These are phyloP conservation scores for Didymella pinodella DNA, from an alignment of 2,329 filamentous ascomycete genomes.

Conservation along the genomic window DNA sequence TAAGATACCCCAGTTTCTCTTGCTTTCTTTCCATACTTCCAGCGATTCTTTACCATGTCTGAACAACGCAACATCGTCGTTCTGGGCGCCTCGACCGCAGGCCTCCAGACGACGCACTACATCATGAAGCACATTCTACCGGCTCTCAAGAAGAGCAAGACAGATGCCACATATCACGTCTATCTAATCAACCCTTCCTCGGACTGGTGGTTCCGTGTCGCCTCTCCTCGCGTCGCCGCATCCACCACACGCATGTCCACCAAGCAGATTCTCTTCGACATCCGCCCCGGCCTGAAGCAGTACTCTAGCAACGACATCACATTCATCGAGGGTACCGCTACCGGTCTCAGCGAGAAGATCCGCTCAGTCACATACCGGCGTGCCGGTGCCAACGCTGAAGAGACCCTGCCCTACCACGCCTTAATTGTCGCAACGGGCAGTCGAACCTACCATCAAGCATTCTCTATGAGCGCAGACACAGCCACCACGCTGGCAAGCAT, in stretches of 20 bases:
- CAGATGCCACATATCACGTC: conserved; percentile 57
- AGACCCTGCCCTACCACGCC: conserved; percentile 59
- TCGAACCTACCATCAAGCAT: conserved; percentile 54
- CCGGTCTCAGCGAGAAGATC: conserved; percentile 53
- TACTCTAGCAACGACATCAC: conserved; percentile 59
- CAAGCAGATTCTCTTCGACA: conserved; percentile 59
- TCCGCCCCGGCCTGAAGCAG: conserved; percentile 58
- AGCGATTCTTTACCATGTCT: conserved; percentile 30
- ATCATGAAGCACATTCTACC: conserved; percentile 49
- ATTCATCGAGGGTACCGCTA: conserved; percentile 61
- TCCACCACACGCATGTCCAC: conserved; percentile 58
- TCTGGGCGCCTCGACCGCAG: conserved; percentile 43
- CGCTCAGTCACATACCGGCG: conserved; percentile 56
- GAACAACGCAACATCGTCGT: conserved; percentile 49
- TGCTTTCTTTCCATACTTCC: background rate
- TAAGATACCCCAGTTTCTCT: background rate
- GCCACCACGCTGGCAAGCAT: conserved; percentile 41
- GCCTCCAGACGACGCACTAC: conserved; percentile 46
- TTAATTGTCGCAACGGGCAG: conserved; percentile 65
- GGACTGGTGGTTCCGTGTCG: conserved; percentile 63
- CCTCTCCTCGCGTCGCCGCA: conserved; percentile 62
- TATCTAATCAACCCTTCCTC: conserved; percentile 63
- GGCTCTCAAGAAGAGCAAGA: conserved; percentile 37
- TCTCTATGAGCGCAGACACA: conserved; percentile 53
- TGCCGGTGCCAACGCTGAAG: conserved; percentile 32